A percentile compares a stretch with the other conserved stretches of the same genome.
phyloP scores from a whole-genome alignment of 2,329 filamentous ascomycete species.

The Diplocarpon rosae region DNA sequence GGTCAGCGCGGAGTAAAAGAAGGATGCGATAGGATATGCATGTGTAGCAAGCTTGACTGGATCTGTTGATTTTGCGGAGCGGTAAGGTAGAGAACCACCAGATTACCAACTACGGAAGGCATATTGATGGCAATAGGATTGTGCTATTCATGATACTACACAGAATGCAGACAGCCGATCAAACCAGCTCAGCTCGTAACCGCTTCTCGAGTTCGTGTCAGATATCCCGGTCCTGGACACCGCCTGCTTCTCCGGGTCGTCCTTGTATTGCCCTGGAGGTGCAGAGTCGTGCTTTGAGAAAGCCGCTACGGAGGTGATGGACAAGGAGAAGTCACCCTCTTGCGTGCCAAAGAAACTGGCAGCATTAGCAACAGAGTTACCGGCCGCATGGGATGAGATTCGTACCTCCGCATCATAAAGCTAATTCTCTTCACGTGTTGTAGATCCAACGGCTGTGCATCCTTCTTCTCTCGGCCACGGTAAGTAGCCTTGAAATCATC shows the following conservation, averaged over 20 bases:
- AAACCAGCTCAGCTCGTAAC: constrained; percentile 7
- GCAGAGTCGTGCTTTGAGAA: constrained; percentile 16
- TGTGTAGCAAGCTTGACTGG: no score
- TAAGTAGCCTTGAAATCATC: constrained; percentile 59
- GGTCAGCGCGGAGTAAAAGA: no score
- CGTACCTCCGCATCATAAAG: constrained; percentile 73
- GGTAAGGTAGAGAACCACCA: no score
- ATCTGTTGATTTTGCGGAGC: no score
- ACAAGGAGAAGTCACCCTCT: constrained; percentile 53
- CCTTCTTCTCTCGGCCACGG: constrained; percentile 52
- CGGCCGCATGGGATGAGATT: constrained; percentile 1
- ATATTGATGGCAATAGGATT: not conserved
- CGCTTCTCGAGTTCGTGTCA: not conserved
- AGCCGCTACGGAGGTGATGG: constrained; percentile 44
- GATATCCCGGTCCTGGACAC: not conserved
- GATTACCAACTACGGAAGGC: not conserved
- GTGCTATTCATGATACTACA: constrained; percentile 5
- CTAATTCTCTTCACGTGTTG: constrained; percentile 53
- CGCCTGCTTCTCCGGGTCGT: constrained; percentile 5
- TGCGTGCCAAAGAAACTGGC: constrained; percentile 61
- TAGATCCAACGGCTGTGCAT: constrained; percentile 48
- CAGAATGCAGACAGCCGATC: constrained; percentile 11
- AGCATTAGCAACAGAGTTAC: constrained; percentile 13
- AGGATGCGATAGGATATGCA: no score
- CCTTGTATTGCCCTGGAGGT: constrained; percentile 10